A percentile compares a stretch with the other conserved stretches of the same genome.
Evolutionary conservation across 2,329 filamentous ascomycete genomes (phyloP).

Genomic region (Aaosphaeria arxii): DNA sequence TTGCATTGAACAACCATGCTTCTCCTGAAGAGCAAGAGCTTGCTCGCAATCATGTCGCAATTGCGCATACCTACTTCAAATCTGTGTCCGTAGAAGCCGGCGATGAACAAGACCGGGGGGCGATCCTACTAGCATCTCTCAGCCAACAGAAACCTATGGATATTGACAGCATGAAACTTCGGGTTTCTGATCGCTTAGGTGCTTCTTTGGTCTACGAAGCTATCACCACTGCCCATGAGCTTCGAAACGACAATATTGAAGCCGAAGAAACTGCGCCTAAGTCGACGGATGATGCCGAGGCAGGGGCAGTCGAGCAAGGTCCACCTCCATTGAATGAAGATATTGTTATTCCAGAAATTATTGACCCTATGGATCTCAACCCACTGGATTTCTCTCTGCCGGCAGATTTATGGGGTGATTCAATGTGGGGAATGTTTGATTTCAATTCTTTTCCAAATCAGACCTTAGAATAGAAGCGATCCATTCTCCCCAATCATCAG

Average conservation of each 20-base stretch:
- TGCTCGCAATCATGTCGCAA: constrained; percentile 20
- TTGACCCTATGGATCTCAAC: constrained; percentile 5
- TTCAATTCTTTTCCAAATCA: background rate
- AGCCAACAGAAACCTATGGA: constrained; percentile 15
- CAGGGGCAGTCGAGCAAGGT: background rate
- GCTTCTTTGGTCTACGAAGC: constrained; percentile 17
- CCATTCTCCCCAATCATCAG: too few species aligned
- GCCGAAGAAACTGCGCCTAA: constrained; percentile 6
- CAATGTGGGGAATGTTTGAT: constrained; percentile 20
- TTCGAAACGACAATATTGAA: constrained; percentile 9
- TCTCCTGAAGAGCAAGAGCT: constrained; percentile 17
- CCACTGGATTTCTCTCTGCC: constrained; percentile 16
- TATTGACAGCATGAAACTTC: constrained; percentile 12
- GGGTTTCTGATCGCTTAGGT: constrained; percentile 16
- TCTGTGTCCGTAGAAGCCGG: constrained; percentile 4
- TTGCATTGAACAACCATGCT: constrained; percentile 16
- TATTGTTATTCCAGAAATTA: background rate
- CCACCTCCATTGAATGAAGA: background rate
- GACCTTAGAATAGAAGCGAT: too few species aligned
- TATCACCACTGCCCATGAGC: constrained; percentile 12
- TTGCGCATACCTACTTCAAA: constrained; percentile 16
- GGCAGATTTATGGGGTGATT: constrained; percentile 19
- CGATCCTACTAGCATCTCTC: constrained; percentile 11
- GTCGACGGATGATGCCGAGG: background rate
- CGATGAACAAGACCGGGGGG: constrained; percentile 13